Evolutionary conservation across 306 rosid species (phyloP), one percentile per base, ranked within the genome.

Genomic region (Quercus ilex): DNA sequence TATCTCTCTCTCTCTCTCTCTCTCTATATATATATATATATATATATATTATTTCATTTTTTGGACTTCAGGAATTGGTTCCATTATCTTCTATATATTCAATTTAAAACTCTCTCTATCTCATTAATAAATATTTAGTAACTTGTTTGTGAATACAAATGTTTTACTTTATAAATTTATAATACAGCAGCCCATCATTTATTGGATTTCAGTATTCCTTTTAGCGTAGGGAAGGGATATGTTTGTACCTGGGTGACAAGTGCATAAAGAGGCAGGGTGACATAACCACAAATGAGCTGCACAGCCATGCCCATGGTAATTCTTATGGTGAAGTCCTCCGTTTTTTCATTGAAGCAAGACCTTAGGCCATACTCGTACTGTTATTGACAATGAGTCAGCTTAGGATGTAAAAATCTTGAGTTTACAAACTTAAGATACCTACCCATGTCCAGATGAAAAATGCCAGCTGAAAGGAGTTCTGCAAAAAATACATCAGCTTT

Each of bases 371-470:
- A 90, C 78, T 90, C 91, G 80, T 85, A 83, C 93, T 91, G 92
- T 83, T 83, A 20, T 67, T 77, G 53, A 11, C 68, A 79, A 89
- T 76, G 4, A 46, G 67, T 86, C 31, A 82, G 46, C 73, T 53
- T 55, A 73, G 31, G 43, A 81, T 30, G 3, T 49, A 41, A 75
- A 59, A 14, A 57, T 63, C 26, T 70, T 2, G 28, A 56, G 60
- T 46, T 72, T 31, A 46, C 53, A 1, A 67, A 53, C 59, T 28
- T 62, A 56, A 62, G 76, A 71, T 70, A 85, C 92, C 74, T 82
- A 91, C 97, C 97, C 93, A 91, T 55, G 90, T 83, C 94, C 92
- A 92, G 5, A 83, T 77, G 82, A 90, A 92, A 89, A 92, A 92
- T 69, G 97, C 92, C 71, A 92, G 81, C 62, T 90, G 94, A 88